Percentiles rank a stretch among this genome's conserved stretches.
Conservation (phyloP, 2,329 filamentous ascomycete genomes). For the Pseudocercospora macadamiae region DNA sequence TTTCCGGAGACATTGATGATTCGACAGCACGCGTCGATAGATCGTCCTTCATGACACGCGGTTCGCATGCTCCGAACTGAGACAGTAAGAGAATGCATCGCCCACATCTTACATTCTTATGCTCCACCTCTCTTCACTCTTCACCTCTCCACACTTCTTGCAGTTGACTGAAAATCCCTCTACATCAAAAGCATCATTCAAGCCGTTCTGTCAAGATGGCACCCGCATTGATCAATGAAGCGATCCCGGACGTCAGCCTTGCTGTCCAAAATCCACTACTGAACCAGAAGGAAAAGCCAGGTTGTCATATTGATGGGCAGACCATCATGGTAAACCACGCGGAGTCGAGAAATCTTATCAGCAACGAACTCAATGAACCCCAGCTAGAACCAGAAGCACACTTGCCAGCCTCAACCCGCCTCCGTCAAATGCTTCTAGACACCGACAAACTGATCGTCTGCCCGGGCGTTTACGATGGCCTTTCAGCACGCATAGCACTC, state of each 20-base stretch:
- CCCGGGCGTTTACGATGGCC: conserved; percentile 67
- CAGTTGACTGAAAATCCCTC: too few species aligned
- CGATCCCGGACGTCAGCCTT: background rate
- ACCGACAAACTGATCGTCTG: conserved; percentile 53
- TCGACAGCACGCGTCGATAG: background rate
- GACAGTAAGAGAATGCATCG: background rate
- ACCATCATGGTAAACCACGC: background rate
- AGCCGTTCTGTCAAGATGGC: too few species aligned
- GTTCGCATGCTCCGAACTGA: background rate
- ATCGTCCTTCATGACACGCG: background rate
- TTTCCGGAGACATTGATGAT: background rate
- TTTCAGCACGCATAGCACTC: conserved; percentile 59
- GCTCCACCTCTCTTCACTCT: too few species aligned
- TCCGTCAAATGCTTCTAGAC: conserved; percentile 27
- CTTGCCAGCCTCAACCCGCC: conserved; percentile 10
- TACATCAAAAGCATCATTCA: too few species aligned
- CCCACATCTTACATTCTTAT: too few species aligned
- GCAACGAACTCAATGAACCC: background rate
- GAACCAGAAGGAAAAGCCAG: background rate
- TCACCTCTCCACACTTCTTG: too few species aligned
- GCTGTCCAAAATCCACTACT: background rate
- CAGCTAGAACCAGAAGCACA: background rate
- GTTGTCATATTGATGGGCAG: background rate
- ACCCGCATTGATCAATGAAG: background rate
- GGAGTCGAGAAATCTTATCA: background rate